phyloP scores from a whole-genome alignment of 805 yeast species.

The Wickerhamomyces ciferrii region DNA sequence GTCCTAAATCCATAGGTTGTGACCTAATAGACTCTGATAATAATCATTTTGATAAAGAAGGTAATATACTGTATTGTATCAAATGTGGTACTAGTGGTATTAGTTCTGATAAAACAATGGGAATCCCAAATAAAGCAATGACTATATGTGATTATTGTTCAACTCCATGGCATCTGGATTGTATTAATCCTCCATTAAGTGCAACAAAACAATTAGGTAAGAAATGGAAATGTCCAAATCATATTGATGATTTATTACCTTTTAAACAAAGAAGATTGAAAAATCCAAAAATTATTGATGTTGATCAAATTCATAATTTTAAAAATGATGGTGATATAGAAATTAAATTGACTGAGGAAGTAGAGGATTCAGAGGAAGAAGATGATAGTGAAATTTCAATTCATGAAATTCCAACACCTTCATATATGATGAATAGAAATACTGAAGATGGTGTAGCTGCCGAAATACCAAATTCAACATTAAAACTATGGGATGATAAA shows the following conservation, averaged over 20 bases:
- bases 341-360: constrained; percentile 35
- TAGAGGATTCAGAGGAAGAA: constrained; percentile 22
- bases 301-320: constrained; percentile 45
- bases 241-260: constrained; percentile 32
- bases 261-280: constrained; percentile 42
- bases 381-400: constrained; percentile 11
- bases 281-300: constrained; percentile 49
- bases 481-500: constrained; percentile 24
- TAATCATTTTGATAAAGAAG: constrained; percentile 58
- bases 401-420: constrained; percentile 29
- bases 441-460: constrained; percentile 32
- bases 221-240: constrained; percentile 93
- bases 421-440: constrained; percentile 28
- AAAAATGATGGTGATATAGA: constrained; percentile 56
- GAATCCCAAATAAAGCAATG: constrained; percentile 42
- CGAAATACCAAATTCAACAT: constrained; percentile 17
- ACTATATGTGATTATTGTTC: constrained; percentile 82
- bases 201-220: constrained; percentile 67
- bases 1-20: constrained; percentile 31
- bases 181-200: constrained; percentile 71
- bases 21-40: constrained; percentile 57
- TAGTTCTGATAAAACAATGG: constrained; percentile 30
- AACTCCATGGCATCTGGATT: constrained; percentile 84
- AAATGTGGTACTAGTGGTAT: constrained; percentile 72
- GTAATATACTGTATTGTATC: constrained; percentile 67